Percentiles rank a stretch among this genome's conserved stretches.
Evolutionary conservation across 1,139 yeast species (phyloP).

Genomic region (Yamadazyma epiphylla): DNA sequence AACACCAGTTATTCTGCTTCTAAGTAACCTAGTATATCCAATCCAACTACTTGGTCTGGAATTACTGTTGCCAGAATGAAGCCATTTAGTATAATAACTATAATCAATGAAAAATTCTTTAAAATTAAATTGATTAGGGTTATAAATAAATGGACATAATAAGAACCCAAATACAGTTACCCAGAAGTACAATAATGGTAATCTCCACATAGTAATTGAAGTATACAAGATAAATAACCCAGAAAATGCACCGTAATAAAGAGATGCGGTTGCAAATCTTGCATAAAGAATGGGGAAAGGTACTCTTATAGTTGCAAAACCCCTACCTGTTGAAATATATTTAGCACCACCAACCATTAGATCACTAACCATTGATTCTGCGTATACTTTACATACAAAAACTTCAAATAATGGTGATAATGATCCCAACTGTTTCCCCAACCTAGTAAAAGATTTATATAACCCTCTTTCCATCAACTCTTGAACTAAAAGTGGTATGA

Average conservation of each 20-base stretch:
- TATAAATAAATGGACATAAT: constrained; percentile 47
- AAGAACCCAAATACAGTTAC: constrained; percentile 41
- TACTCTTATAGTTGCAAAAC: constrained; percentile 48
- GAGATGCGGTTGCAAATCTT: constrained; percentile 44
- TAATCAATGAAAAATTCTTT: constrained; percentile 50
- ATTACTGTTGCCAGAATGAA: constrained; percentile 38
- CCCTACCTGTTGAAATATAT: constrained; percentile 54
- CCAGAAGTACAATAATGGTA: constrained; percentile 48
- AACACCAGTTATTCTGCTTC: constrained; percentile 44
- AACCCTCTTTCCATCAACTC: constrained; percentile 51
- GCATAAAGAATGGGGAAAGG: constrained; percentile 43
- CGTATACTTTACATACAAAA: constrained; percentile 49
- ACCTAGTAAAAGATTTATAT: constrained; percentile 39
- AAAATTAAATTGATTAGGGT: constrained; percentile 50
- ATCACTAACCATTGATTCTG: constrained; percentile 46
- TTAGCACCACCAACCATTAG: constrained; percentile 51
- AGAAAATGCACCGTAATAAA: constrained; percentile 39
- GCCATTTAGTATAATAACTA: constrained; percentile 38
- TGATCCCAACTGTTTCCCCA: constrained; percentile 46
- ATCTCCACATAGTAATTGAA: constrained; percentile 46
- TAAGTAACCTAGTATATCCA: constrained; percentile 29
- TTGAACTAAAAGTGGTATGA: constrained; percentile 48
- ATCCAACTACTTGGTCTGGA: constrained; percentile 37
- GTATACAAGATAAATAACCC: constrained; percentile 39
- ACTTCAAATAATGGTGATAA: constrained; percentile 53